Evolutionary conservation across 768 basidiomycete species (phyloP), one percentile per base, ranked within the genome.

Genomic region (Rhodotorula paludigena): DNA sequence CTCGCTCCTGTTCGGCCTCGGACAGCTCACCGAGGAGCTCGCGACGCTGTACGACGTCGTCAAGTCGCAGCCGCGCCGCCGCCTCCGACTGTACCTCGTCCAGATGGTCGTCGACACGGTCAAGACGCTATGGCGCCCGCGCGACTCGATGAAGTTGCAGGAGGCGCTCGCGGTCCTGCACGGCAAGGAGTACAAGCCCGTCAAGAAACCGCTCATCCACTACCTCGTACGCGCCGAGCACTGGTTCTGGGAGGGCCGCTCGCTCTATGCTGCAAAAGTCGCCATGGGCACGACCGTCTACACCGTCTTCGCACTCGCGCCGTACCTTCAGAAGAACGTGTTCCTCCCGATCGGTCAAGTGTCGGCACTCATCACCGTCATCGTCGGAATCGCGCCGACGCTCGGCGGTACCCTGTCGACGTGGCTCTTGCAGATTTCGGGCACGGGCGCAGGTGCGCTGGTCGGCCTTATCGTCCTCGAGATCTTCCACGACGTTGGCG

Each of bases 1-100:
- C 64, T 57, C 54, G 20, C 64, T 72, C 16, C 67, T 72, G 16
- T 72, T 72, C 54, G 71, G 71, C 8, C 62, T 72, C 36, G 67
- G 67, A 9, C 71, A 72, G 44, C 60, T 72, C 41, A 69, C 67
- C 20, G 67, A 72, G 12, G 71, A 68, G 45, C 62, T 72, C 7
- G 57, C 57, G n/a, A 32, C 28, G 5, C 67, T 72, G 18, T 64
- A 66, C 58, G 55, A 55, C 44, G 21, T 69, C 52, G 64, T 63
- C 52, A 45, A 35, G 23, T 8, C 35, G 23, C 12, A 33, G 1
- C 55, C 38, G 23, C 39, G 16, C 6, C 33, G n/a, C 20, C 38
- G 57, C 5, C 15, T 73, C 5, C 59, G 65, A 38, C 47, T 60
- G n/a, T 65, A 58, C 60, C 41, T 73, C 58, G 33, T 64, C 9